Evolutionary conservation across 805 yeast genomes (phyloP), one percentile per base, ranked within the genome.

Genomic region (Cyberlindnera amylophila): DNA sequence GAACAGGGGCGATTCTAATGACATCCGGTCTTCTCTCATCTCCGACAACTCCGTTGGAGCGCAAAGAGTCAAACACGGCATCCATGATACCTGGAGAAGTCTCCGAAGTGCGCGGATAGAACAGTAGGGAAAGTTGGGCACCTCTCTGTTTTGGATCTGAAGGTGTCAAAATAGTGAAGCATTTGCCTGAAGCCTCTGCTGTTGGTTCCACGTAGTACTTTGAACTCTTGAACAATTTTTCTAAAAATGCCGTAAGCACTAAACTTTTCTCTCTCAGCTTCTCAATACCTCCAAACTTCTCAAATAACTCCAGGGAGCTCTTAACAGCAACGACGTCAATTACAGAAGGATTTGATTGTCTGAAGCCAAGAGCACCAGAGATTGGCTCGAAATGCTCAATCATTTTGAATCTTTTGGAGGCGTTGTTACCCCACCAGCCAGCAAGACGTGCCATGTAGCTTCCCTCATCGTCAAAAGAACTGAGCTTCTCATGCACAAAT

Each of bases 391-490:
- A 90, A 23, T 69, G 54, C 55, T 82, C 90, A 43, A 74, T 57
- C 98, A 90, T 90, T 54, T 79, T 71, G 62, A 90, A 90, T 47
- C 98, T 66, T 28, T 77, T 77, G 2, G 55, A 53, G 0, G 82
- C 68, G 52, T 83, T 79, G 57, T 88, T 90, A 1, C 96, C 97
- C 96, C 97, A 90, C 98, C 98, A 90, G 1, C 98, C 98, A 0
- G 96, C 95, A 38, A 87, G 67, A 46, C 97, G 69, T 1, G 96
- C 86, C 30, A 70, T 53, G 52, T 67, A 71, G 7, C 28, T 23
- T 16, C 56, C 51, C 23, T 59, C 55, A 10, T 54, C 54, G 27
- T 59, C 54, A n/a, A 54, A 52, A 12, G 67, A 49, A 19, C 55
- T 65, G 47, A 63, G 71, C 49, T 79, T 82, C 32, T 46, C 41